A percentile compares a stretch with the other conserved stretches of the same genome.
Conservation (phyloP, 2,329 filamentous ascomycete species). For the Venturia carpophila region DNA sequence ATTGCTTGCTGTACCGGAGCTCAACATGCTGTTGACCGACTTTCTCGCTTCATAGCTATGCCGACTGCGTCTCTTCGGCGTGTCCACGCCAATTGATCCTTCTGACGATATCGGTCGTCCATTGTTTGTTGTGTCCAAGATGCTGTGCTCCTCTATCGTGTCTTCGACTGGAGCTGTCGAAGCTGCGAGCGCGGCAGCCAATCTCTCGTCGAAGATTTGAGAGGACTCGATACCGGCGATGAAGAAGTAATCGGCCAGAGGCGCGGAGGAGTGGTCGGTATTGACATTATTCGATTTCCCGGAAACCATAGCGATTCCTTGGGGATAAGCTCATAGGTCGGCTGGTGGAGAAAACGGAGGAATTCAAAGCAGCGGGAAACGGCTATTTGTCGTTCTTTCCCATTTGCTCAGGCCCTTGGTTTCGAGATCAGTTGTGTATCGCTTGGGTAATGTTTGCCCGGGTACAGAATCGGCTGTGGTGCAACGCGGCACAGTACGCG, state of each 20-base stretch:
- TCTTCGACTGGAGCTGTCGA: constrained; percentile 38
- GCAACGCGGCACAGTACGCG: too few species aligned
- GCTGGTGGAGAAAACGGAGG: neutral
- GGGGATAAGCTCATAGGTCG: neutral
- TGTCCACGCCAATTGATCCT: constrained; percentile 19
- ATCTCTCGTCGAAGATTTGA: constrained; percentile 42
- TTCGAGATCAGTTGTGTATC: neutral
- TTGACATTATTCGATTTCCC: neutral
- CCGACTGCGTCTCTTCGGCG: constrained; percentile 20
- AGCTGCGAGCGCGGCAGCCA: constrained; percentile 24
- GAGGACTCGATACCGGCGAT: constrained; percentile 49
- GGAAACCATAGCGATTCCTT: neutral
- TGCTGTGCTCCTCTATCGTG: constrained; percentile 54
- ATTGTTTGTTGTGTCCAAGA: constrained; percentile 44
- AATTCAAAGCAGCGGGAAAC: neutral
- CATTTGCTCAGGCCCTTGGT: neutral
- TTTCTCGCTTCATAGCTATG: constrained; percentile 42
- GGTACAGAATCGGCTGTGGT: neutral
- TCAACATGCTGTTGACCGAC: constrained; percentile 45
- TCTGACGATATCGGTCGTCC: constrained; percentile 38
- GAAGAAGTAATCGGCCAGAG: constrained; percentile 61
- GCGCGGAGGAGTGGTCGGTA: constrained; percentile 31
- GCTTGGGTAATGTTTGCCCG: neutral
- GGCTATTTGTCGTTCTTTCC: neutral
- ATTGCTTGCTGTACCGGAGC: constrained; percentile 46